A percentile compares a stretch with the other conserved stretches of the same genome.
These are phyloP conservation scores for Microcyclospora tardicrescens DNA, from an alignment of 2,329 filamentous ascomycete species.

Conservation along the genomic window DNA sequence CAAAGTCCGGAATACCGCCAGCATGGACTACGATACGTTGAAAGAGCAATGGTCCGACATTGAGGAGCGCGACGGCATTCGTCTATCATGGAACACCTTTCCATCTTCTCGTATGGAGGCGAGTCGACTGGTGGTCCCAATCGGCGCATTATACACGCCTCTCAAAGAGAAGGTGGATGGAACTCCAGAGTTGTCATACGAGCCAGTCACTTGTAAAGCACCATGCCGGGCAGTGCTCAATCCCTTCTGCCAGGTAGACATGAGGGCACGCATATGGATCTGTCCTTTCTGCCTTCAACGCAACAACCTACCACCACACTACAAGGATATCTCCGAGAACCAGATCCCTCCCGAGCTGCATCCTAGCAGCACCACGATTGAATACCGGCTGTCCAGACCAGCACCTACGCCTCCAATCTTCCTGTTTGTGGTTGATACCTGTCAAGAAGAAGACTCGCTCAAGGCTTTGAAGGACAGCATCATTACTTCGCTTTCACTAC, in stretches of 20 bases:
- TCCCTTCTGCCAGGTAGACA: conserved; percentile 85
- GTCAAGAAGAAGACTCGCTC: conserved; percentile 77
- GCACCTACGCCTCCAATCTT: conserved; percentile 81
- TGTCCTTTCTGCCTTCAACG: conserved; percentile 78
- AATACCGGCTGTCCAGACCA: conserved; percentile 68
- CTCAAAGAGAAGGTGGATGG: conserved; percentile 80
- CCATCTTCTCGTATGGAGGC: conserved; percentile 85
- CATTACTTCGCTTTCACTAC: conserved; percentile 70
- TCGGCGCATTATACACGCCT: conserved; percentile 89
- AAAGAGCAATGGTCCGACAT: conserved; percentile 96
- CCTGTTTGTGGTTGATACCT: conserved; percentile 76
- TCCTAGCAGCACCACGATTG: conserved; percentile 74
- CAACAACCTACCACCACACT: conserved; percentile 71
- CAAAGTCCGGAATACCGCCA: conserved; percentile 15
- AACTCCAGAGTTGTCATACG: conserved; percentile 80
- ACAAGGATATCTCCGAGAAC: conserved; percentile 78
- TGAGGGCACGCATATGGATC: conserved; percentile 74
- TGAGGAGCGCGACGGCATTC: conserved; percentile 90
- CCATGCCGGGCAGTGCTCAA: conserved; percentile 94
- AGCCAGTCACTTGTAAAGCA: conserved; percentile 91
- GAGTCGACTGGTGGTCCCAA: conserved; percentile 51
- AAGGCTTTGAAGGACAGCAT: conserved; percentile 74
- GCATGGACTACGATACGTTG: conserved; percentile 82
- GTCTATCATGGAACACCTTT: conserved; percentile 97
- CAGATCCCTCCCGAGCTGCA: conserved; percentile 75